phyloP scores from a whole-genome alignment of 352 stramenopile species.

The Globisporangium cylindrosporum region DNA sequence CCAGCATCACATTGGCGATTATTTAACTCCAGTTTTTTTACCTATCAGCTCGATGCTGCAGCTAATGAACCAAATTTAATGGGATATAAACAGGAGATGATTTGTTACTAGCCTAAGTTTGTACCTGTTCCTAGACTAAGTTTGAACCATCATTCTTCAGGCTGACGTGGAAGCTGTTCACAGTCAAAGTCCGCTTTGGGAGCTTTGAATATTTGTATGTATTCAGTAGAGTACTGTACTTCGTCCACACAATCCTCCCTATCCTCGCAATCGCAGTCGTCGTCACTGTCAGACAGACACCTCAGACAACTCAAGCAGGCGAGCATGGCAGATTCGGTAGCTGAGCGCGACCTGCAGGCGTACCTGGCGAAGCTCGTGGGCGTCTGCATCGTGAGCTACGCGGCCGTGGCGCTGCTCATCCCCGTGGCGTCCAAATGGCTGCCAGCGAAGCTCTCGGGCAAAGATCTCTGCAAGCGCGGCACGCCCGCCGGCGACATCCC shows the following conservation, averaged over 20 bases:
- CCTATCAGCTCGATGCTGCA: too few species aligned
- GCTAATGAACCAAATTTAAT: too few species aligned
- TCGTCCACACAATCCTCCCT: too few species aligned
- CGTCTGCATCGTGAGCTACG: constrained; percentile 61
- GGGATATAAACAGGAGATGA: too few species aligned
- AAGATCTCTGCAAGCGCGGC: constrained; percentile 92
- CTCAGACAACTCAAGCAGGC: background rate
- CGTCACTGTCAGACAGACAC: background rate
- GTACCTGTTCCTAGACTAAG: too few species aligned
- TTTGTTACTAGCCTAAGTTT: too few species aligned
- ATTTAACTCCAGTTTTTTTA: background rate
- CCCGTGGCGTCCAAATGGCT: constrained; percentile 54
- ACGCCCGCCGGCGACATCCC: constrained; percentile 83
- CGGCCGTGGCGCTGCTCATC: constrained; percentile 59
- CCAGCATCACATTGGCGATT: background rate
- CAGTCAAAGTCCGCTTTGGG: too few species aligned
- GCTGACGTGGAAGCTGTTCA: too few species aligned
- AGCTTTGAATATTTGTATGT: too few species aligned
- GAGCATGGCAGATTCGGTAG: background rate
- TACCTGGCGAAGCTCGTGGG: constrained; percentile 46
- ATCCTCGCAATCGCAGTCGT: too few species aligned
- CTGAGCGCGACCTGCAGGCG: constrained; percentile 30
- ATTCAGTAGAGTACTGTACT: too few species aligned
- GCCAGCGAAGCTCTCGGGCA: constrained; percentile 85
- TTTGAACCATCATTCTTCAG: too few species aligned